phyloP scores from a whole-genome alignment of 495 filamentous ascomycete genomes.

The Xylaria grammica region DNA sequence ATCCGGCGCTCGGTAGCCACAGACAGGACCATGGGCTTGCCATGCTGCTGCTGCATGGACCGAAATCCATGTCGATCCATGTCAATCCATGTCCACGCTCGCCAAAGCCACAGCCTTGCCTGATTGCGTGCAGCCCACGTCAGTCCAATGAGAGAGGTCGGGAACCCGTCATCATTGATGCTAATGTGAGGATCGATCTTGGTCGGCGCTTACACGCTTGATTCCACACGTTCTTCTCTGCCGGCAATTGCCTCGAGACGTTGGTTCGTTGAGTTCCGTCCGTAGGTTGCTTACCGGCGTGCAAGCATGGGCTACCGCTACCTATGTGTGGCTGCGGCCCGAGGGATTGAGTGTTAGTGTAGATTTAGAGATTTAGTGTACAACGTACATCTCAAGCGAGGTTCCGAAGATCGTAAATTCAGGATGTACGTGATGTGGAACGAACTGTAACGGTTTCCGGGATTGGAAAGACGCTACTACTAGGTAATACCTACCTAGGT shows the following conservation, averaged over 20 bases:
- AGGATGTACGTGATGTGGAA: too few species aligned
- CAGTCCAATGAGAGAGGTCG: constrained; percentile 14
- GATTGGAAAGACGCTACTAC: too few species aligned
- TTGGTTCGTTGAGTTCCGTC: neutral
- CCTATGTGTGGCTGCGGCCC: neutral
- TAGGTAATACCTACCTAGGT: neutral
- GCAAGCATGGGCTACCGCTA: too few species aligned
- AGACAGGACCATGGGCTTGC: neutral
- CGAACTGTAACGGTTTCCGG: too few species aligned
- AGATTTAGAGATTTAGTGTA: too few species aligned
- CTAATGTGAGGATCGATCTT: neutral
- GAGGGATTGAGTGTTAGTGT: too few species aligned
- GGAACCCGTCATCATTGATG: neutral
- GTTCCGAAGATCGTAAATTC: too few species aligned
- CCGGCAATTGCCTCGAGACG: neutral
- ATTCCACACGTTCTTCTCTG: neutral
- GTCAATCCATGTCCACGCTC: neutral
- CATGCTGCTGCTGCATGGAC: constrained; percentile 23
- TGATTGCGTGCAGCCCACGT: constrained; percentile 18
- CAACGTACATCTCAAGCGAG: too few species aligned
- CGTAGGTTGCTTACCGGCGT: neutral
- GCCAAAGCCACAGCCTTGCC: constrained; percentile 26
- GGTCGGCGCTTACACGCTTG: constrained; percentile 15
- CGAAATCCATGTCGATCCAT: constrained; percentile 17
- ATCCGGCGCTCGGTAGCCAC: constrained; percentile 29